Evolutionary conservation across 352 stramenopile species (phyloP), one percentile per base, ranked within the genome.

Genomic region (Pythium sp.): DNA sequence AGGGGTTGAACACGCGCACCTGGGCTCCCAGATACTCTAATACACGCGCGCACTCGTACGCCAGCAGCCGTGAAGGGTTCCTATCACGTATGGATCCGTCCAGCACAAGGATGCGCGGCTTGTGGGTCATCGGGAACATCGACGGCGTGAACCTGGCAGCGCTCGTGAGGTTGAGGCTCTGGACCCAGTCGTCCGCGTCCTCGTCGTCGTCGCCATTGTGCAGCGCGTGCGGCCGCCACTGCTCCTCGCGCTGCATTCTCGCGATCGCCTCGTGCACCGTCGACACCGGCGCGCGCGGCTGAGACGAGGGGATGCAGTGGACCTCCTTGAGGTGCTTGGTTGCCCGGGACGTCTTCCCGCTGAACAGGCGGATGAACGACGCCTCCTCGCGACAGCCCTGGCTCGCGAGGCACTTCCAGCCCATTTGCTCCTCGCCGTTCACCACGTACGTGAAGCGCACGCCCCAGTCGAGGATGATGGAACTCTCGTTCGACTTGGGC

Each of bases 11-110:
- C 26, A 79, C 70, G 49, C 82, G 72, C 41, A 90, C 78, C 57
- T 90, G 79, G 60, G 79, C 85, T 12, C 79, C 82, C 5, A 90
- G 65, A 2, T 76, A 36, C 32, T 90, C 79, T 11, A 90, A 66
- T 0, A 90, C 36, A 28, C 81, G 79, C 32, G 79, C 81, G 68
- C 80, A 86, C 71, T 90, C 81, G 65, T 77, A 85, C 15, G 75
- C 76, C n/a, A 77, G 28, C 49, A 81, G 78, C 15, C 75, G 72
- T 60, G 70, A 81, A 56, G 82, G 88, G 22, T 72, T 86, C 54
- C 64, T 77, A 47, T 76, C 70, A 12, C 82, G 74, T 20, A 91
- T 70, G 20, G 78, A 87, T 51, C 82, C 82, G 65, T 88, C 84
- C 20, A 90, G 69, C 57, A 90, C 74, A 20, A 89, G 73, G 62